phyloP scores from a whole-genome alignment of 441 rosid genomes.

The Geranium incanum region DNA sequence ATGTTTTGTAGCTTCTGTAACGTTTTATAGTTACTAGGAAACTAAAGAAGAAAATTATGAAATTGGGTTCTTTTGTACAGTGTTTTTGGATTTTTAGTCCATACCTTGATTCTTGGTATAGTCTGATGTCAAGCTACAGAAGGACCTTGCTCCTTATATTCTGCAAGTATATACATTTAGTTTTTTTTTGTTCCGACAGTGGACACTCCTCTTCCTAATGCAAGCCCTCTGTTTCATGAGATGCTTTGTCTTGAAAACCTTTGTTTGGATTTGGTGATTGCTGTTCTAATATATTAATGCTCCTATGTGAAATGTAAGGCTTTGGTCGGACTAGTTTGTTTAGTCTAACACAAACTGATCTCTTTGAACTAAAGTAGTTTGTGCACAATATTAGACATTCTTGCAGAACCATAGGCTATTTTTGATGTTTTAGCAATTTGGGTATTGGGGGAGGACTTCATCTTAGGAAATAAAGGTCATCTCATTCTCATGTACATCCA shows the following conservation, averaged over 20 bases:
- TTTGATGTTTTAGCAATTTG: not conserved
- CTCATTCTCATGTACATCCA: not conserved
- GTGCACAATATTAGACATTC: not conserved
- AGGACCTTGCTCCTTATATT: not conserved
- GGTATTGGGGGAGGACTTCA: not conserved
- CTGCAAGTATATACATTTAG: not conserved
- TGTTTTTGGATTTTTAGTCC: not conserved
- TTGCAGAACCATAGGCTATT: not conserved
- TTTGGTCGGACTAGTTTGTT: not conserved
- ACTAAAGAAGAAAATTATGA: not conserved
- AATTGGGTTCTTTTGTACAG: not conserved
- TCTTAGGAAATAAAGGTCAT: not conserved
- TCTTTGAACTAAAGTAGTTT: not conserved
- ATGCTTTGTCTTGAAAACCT: not conserved
- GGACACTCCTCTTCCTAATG: not conserved
- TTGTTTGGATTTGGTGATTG: not conserved
- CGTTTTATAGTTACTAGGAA: not conserved
- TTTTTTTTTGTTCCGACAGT: not conserved
- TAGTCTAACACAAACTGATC: not conserved
- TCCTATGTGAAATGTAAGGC: not conserved
- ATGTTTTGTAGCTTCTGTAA: not conserved
- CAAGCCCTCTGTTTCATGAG: not conserved
- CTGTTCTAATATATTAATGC: not conserved
- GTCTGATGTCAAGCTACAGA: not conserved
- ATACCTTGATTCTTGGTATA: not conserved